These are phyloP conservation scores for Nowakowskiella sp. DNA, from an alignment of 192 early-diverging fungal species.

Conservation along the genomic window DNA sequence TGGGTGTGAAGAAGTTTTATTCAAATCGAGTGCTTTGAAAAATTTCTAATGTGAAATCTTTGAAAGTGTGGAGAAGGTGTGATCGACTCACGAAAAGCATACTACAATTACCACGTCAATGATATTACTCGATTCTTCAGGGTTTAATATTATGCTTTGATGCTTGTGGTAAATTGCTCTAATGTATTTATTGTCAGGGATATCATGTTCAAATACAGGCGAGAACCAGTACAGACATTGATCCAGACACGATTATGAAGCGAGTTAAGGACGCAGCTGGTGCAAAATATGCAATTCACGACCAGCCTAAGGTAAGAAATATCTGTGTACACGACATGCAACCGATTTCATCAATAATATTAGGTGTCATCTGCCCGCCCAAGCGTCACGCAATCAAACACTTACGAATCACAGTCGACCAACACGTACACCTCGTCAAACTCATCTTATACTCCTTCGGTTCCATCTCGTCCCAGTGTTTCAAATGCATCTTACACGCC, in stretches of 20 bases:
- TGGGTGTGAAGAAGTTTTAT: slow-evolving; percentile 65
- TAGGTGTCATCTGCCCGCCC: background rate
- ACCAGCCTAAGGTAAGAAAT: slow-evolving; percentile 16
- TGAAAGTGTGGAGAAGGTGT: slow-evolving; percentile 90
- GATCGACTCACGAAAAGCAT: slow-evolving; percentile 80
- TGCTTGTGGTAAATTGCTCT: background rate
- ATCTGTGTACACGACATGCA: background rate
- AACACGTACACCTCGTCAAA: slow-evolving; percentile 3
- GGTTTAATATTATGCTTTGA: slow-evolving; percentile 31
- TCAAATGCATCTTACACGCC: background rate
- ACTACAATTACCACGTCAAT: slow-evolving; percentile 73
- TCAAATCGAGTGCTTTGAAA: background rate
- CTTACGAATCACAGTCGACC: background rate
- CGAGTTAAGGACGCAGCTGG: slow-evolving; percentile 75
- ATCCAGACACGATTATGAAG: slow-evolving; percentile 77
- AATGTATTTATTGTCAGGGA: slow-evolving; percentile 33
- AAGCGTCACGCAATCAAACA: background rate
- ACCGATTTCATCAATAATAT: background rate
- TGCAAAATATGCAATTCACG: slow-evolving; percentile 81
- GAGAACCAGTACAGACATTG: slow-evolving; percentile 70
- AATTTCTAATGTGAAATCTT: slow-evolving; percentile 9
- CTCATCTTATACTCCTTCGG: slow-evolving; percentile 10
- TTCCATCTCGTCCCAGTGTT: background rate
- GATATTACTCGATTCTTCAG: slow-evolving; percentile 76
- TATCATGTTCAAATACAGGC: slow-evolving; percentile 86